Base-by-base conservation (phyloP, 139 green algal genomes). In the Chlorella sp. region DNA sequence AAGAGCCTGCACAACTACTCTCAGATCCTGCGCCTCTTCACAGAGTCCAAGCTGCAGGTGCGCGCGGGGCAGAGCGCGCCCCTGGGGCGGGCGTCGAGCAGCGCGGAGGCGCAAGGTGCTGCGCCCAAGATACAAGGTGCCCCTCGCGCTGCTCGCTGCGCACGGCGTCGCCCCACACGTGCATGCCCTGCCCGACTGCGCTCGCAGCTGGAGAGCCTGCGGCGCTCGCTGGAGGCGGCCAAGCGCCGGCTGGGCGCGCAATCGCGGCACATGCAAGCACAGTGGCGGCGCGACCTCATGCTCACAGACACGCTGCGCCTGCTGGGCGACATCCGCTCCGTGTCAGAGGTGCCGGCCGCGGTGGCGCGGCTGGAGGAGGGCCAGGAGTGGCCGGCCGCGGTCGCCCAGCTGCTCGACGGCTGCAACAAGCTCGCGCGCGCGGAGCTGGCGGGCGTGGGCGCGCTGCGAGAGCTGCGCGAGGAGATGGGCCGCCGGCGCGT, bases 1-100 rank as follows among this genome's bases (percentile, higher is more conserved):
- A 90, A 86, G 51, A 86, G 90, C 17, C 92, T 96, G 59, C 91
- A 95, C 66, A 95, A 96, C 83, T 96, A 97, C 79, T 90, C 80
- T 2, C 83, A 89, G 38, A 96, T 97, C 68, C 83, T 97, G 77
- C 74, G 86, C 41, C 87, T 95, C 12, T 96, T 97, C 74, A 59
- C 78, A 14, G 86, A 94, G 4, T 78, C 89, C 0, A 90, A 88
- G 68, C 67, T 89, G 33, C 88, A 95, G 83, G 84, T 89, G 41
- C 3, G 77, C 12, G 29, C 36, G 27, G 29, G 15, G 21, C 56
- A 14, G n/a, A n/a, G 1, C 48, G 17, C 21, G 17, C 17, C 48
- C 23, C 38, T 42, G 51, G 36, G 11, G 7, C 11, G 38, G 17
- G 11, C 27, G 65, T 50, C 27, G 7, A 17, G 23, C 31, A 23